phyloP scores from a whole-genome alignment of 2,329 filamentous ascomycete genomes.

The Helotiales sp. region DNA sequence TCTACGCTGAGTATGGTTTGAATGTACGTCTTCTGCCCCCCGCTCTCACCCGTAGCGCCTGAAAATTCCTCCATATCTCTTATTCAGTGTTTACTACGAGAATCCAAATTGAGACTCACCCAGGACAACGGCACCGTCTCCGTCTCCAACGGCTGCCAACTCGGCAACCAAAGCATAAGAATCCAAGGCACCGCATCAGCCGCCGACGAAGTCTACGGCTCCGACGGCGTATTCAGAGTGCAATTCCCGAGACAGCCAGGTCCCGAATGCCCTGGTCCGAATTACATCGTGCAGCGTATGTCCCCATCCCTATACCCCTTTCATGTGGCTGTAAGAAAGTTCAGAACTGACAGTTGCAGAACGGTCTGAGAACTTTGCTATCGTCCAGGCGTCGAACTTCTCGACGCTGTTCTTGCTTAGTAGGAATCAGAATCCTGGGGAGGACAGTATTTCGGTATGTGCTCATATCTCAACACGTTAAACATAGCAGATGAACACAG shows the following conservation, averaged over 20 bases:
- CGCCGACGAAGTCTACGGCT: conserved; percentile 6
- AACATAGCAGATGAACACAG: not conserved
- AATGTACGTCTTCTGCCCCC: not conserved
- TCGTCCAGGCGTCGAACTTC: conserved; percentile 14
- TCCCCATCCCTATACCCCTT: not conserved
- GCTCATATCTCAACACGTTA: not conserved
- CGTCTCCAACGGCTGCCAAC: conserved; percentile 15
- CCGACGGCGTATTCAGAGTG: conserved; percentile 10
- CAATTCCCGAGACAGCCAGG: not conserved
- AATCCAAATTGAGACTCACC: not conserved
- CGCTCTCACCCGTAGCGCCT: not conserved
- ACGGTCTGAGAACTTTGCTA: not conserved
- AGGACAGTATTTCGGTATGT: conserved; percentile 12
- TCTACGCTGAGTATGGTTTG: conserved; percentile 8
- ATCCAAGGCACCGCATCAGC: conserved; percentile 1
- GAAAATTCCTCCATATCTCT: not conserved
- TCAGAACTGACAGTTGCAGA: not conserved
- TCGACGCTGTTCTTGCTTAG: conserved; percentile 13
- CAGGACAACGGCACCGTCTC: conserved; percentile 8
- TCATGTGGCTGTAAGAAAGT: not conserved
- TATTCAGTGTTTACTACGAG: not conserved
- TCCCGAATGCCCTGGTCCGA: not conserved
- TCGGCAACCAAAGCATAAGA: conserved; percentile 5
- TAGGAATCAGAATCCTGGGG: conserved; percentile 8
- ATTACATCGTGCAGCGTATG: conserved; percentile 13